Evolutionary conservation across 495 filamentous ascomycete species (phyloP).

Genomic region (Trichoderma erinaceum): DNA sequence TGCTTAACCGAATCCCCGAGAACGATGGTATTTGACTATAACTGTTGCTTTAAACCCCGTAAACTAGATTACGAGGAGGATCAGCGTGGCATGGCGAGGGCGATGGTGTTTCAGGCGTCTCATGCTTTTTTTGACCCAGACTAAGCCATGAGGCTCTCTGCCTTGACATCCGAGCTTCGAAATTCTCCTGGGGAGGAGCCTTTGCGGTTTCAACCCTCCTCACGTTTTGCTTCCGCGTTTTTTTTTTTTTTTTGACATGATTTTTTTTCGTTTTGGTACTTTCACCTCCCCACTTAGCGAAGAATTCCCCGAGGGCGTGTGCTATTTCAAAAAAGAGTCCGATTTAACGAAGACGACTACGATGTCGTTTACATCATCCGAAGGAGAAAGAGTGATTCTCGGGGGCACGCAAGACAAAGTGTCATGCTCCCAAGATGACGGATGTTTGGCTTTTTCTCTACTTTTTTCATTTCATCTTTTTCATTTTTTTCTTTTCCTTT

Average conservation of each 20-base stretch:
- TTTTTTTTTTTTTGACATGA: background rate
- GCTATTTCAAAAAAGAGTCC: conserved; percentile 1
- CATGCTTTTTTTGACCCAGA: conserved; percentile 1
- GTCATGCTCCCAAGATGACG: background rate
- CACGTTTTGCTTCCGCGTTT: background rate
- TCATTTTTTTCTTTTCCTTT: background rate
- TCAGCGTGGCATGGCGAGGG: conserved; percentile 7
- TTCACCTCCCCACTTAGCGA: conserved; percentile 9
- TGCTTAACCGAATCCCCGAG: background rate
- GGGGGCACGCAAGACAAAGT: background rate
- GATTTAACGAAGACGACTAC: background rate
- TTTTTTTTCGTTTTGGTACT: background rate
- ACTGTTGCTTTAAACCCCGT: background rate
- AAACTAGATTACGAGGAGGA: background rate
- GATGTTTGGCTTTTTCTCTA: background rate
- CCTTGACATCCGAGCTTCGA: background rate
- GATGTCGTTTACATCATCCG: background rate
- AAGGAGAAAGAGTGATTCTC: background rate
- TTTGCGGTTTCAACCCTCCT: background rate
- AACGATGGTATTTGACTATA: background rate
- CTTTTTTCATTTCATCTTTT: background rate
- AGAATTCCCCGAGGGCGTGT: background rate
- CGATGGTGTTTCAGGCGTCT: conserved; percentile 12
- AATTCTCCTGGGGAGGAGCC: background rate
- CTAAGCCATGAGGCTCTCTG: conserved; percentile 1